Conservation (phyloP, 305 asterid species). For the Solanum hybrid region DNA sequence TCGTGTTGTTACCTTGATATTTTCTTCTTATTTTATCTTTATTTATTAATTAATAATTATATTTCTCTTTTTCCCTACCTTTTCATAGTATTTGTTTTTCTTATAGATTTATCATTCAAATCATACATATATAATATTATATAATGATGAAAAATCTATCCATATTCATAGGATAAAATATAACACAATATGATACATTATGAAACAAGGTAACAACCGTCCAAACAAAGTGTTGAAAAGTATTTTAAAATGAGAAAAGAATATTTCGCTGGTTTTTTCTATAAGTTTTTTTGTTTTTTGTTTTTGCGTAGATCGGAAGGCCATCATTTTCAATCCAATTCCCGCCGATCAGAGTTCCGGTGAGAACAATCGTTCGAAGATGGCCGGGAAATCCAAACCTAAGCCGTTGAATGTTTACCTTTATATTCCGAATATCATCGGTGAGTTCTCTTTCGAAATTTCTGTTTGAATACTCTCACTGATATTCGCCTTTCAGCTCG, state of each 20-base stretch:
- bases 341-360: not conserved
- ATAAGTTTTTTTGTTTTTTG: not conserved
- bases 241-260: not conserved
- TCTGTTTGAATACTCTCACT: not conserved
- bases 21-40: no score
- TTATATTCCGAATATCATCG: not conserved
- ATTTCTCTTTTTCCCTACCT: no score
- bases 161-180: no score
- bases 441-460: not conserved
- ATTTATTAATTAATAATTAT: no score
- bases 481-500: not conserved
- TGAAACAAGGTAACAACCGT: not conserved
- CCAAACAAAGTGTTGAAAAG: not conserved
- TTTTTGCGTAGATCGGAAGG: not conserved
- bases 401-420: slow-evolving; percentile 1
- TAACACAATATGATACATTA: no score
- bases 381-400: not conserved
- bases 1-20: no score
- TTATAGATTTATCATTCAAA: no score
- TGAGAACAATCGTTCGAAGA: not conserved
- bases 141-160: no score
- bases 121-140: no score
- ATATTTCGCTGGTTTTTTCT: not conserved
- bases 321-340: not conserved
- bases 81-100: no score